A percentile compares a stretch with the other conserved stretches of the same genome.
Evolutionary conservation across 1,139 yeast genomes (phyloP).

Genomic region (Pichia sp.): DNA sequence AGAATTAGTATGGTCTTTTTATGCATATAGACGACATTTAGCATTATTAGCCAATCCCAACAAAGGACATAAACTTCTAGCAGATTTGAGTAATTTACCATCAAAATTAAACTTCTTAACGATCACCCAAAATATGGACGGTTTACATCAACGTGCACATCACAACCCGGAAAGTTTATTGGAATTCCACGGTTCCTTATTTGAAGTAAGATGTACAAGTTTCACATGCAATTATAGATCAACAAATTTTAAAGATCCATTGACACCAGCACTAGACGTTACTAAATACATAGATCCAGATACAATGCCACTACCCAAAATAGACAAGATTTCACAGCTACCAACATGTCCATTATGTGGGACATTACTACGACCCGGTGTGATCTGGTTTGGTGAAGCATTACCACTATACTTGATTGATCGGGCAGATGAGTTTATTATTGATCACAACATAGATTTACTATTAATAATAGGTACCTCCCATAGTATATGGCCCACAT

Average conservation of each 20-base stretch:
- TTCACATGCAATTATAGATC: conserved; percentile 68
- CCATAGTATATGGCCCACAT: conserved; percentile 88
- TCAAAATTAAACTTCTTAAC: conserved; percentile 45
- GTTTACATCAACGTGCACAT: conserved; percentile 63
- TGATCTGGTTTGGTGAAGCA: conserved; percentile 92
- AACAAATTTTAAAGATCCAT: conserved; percentile 56
- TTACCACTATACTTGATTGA: conserved; percentile 63
- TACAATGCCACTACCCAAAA: conserved; percentile 29
- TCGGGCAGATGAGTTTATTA: conserved; percentile 70
- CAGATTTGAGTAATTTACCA: conserved; percentile 41
- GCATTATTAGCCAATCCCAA: conserved; percentile 74
- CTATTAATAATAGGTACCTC: conserved; percentile 84
- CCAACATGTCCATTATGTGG: conserved; percentile 77
- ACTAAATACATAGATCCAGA: conserved; percentile 14
- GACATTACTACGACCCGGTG: conserved; percentile 76
- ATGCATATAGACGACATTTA: conserved; percentile 62
- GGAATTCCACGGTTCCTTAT: conserved; percentile 79
- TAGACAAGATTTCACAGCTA: conserved; percentile 47
- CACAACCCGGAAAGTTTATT: conserved; percentile 51
- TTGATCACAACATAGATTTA: conserved; percentile 57
- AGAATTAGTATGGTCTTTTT: conserved; percentile 87
- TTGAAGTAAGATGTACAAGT: conserved; percentile 70
- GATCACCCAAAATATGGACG: conserved; percentile 83
- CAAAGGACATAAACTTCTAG: conserved; percentile 67
- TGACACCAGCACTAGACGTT: conserved; percentile 51